Percentiles rank a stretch among this genome's conserved stretches.
Conservation (phyloP, 2,329 filamentous ascomycete genomes). For the Alternaria dauci region DNA sequence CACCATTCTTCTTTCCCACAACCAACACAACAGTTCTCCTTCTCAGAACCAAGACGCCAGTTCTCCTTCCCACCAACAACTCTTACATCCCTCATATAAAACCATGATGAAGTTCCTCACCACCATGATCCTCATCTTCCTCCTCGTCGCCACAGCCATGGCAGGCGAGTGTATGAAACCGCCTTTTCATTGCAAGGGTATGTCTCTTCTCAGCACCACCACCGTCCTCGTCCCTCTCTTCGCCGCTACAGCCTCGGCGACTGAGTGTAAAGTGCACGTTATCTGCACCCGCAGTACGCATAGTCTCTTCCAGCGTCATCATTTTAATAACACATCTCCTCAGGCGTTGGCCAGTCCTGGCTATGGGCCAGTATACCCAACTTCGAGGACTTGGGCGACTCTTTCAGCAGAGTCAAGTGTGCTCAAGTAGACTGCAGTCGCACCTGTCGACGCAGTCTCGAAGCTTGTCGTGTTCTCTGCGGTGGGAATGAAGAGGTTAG, state of each 20-base stretch:
- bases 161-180: background rate
- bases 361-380: background rate
- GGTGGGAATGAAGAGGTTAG: background rate
- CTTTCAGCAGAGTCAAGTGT: background rate
- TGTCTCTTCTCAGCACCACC: background rate
- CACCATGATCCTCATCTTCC: background rate
- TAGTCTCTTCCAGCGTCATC: background rate
- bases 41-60: too few species aligned
- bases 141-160: background rate
- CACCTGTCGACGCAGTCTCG: background rate
- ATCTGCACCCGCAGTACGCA: background rate
- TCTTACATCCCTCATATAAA: background rate
- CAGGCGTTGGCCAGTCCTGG: background rate
- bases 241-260: background rate
- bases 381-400: background rate
- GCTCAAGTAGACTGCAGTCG: background rate
- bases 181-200: background rate
- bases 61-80: background rate
- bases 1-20: too few species aligned
- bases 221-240: background rate
- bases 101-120: background rate
- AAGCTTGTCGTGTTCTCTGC: background rate
- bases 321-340: background rate
- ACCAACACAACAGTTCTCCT: too few species aligned
- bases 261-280: background rate